These are phyloP conservation scores for Datisca glomerata DNA, from an alignment of 306 rosid genomes.

Conservation along the genomic window DNA sequence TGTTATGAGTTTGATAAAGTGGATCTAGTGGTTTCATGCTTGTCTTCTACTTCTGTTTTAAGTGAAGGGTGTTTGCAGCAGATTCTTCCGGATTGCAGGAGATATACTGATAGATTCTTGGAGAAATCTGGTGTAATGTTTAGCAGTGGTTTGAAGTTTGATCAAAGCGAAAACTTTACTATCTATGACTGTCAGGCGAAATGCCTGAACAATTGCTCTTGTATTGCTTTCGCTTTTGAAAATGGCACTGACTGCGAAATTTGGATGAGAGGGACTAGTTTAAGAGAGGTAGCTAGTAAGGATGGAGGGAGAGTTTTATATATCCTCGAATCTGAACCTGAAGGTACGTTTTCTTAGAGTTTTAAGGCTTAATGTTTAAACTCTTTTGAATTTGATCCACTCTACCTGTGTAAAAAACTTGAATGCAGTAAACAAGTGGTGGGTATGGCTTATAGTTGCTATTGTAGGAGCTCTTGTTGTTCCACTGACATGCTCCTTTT, in stretches of 20 bases:
- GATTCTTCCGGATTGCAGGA: not conserved
- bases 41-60: not conserved
- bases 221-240: conserved; percentile 8
- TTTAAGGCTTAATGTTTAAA: no score
- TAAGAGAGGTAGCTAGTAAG: not conserved
- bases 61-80: not conserved
- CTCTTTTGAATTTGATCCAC: no score
- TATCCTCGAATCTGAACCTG: no score
- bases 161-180: not conserved
- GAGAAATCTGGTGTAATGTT: not conserved
- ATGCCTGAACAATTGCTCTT: conserved; percentile 9
- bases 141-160: not conserved
- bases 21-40: not conserved
- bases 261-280: conserved; percentile 5
- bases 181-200: not conserved
- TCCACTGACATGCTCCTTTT: conserved; percentile 1
- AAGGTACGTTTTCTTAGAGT: no score
- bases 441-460: conserved; percentile 17
- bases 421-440: no score
- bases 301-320: no score
- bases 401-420: no score
- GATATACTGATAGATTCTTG: not conserved
- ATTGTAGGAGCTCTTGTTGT: conserved; percentile 7
- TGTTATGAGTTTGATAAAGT: not conserved
- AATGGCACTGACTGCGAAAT: conserved; percentile 12